A percentile compares a stretch with the other conserved stretches of the same genome.
Conservation (phyloP, 1,284 basidiomycete genomes). For the Cystobasidium pallidum region DNA sequence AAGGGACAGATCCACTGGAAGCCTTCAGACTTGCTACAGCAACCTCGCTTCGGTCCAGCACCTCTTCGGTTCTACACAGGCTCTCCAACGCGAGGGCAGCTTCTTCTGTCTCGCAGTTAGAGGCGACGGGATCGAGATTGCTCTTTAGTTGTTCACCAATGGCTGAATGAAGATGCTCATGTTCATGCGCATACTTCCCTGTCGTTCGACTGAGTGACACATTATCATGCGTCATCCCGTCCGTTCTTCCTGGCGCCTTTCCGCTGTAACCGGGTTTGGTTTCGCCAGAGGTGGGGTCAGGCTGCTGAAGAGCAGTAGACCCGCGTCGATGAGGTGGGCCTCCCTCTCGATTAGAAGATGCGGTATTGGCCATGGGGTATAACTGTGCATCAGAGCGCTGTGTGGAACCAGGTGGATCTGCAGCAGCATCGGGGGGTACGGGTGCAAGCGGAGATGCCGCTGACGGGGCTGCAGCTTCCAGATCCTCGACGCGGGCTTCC, state of each 20-base stretch:
- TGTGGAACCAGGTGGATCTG: too few species aligned
- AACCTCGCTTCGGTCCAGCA: not conserved
- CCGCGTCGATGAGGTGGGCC: not conserved
- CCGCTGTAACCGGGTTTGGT: not conserved
- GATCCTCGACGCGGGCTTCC: slow-evolving; percentile 31
- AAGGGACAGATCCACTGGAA: not conserved
- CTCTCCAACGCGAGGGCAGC: slow-evolving; percentile 37
- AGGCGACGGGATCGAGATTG: not conserved
- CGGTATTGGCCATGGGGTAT: too few species aligned
- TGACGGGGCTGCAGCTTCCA: slow-evolving; percentile 8
- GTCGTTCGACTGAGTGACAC: not conserved
- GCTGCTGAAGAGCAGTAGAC: not conserved
- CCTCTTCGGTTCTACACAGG: slow-evolving; percentile 24
- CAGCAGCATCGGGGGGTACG: not conserved
- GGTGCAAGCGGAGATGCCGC: not conserved
- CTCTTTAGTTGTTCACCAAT: not conserved
- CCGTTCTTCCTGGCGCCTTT: not conserved
- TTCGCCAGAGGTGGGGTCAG: not conserved
- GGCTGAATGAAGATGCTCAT: not conserved
- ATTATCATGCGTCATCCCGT: not conserved
- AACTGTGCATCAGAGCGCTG: too few species aligned
- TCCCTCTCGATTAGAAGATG: too few species aligned
- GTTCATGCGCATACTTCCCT: not conserved
- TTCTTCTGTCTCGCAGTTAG: slow-evolving; percentile 28
- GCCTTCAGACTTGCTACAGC: too few species aligned